phyloP scores from a whole-genome alignment of 2,329 filamentous ascomycete genomes.

The Monosporascus sp. region DNA sequence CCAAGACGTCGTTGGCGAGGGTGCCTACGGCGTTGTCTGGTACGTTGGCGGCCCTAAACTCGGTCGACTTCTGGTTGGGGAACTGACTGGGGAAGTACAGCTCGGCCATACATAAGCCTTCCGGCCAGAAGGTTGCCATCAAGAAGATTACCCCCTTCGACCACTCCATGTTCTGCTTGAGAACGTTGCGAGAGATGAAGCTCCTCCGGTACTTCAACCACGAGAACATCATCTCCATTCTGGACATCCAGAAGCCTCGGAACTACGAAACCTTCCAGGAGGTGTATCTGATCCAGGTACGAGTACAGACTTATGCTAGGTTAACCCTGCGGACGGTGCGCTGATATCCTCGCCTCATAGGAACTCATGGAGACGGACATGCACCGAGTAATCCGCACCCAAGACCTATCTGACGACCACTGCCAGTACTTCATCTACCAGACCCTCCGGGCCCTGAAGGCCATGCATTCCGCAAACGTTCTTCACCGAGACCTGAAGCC shows the following conservation, averaged over 20 bases:
- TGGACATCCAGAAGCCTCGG: constrained; percentile 96
- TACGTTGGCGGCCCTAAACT: constrained; percentile 42
- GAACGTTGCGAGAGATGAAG: constrained; percentile 98
- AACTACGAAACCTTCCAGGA: constrained; percentile 96
- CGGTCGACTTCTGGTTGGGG: background rate
- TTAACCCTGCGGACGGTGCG: background rate
- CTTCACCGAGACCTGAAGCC: constrained; percentile 96
- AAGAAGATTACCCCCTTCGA: constrained; percentile 99
- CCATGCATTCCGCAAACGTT: constrained; percentile 98
- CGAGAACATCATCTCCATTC: constrained; percentile 99
- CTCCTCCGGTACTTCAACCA: constrained; percentile 98
- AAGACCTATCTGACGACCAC: constrained; percentile 97
- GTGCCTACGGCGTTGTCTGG: constrained; percentile 98
- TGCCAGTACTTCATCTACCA: constrained; percentile 99
- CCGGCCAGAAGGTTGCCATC: constrained; percentile 96
- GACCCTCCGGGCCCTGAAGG: constrained; percentile 93
- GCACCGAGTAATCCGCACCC: constrained; percentile 97
- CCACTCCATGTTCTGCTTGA: constrained; percentile 96
- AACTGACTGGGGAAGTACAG: constrained; percentile 38
- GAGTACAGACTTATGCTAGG: constrained; percentile 16
- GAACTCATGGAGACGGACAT: constrained; percentile 99
- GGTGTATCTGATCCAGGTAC: constrained; percentile 95
- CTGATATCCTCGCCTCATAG: constrained; percentile 38
- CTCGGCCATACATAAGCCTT: constrained; percentile 96
- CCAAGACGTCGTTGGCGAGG: constrained; percentile 97